Base-by-base conservation (phyloP, 768 basidiomycete species). In the Tephrocybe sp. region DNA sequence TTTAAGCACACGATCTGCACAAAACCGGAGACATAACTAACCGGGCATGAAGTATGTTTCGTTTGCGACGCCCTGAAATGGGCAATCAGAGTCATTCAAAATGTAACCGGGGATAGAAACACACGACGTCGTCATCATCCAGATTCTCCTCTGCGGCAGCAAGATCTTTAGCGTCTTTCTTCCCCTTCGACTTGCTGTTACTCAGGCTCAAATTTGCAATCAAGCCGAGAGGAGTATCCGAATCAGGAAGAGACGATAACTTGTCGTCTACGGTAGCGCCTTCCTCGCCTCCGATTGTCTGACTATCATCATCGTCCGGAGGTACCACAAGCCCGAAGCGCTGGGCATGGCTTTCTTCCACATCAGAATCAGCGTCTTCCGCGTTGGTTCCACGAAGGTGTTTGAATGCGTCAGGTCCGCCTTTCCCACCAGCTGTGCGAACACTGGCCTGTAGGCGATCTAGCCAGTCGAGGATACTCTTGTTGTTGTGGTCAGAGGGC, bases 41-140 rank as follows among this genome's bases (percentile, higher is more conserved):
- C 88, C 89, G 40, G 89, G 89, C 77, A 80, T 75, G 70, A 91
- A 92, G 60, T 85, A 92, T 42, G 76, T 80, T 61, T 82, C 85
- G 63, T 87, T 90, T 26, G 90, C 90, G 18, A 91, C 84, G 18
- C 90, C 89, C 86, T 89, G 32, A 51, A 41, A 42, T n/a, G 37
- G 46, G 11, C 28, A 28, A 43, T 35, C 31, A 27, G 34, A 16
- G 43, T 63, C 44, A 62, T 28, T 43, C 27, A 3, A 26, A 27
- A 19, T 11, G 16, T 9, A 13, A 31, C 42, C 26, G 42, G 31
- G 60, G 19, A 27, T 36, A 28, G 32, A 69, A 65, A 66, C 73
- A 71, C 62, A 77, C 85, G 54, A 89, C 78, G 51, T 86, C 80
- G 45, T 87, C 77, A 52, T 88, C 85, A 41, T 84, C 78, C 49